A percentile compares a stretch with the other conserved stretches of the same genome.
phyloP scores from a whole-genome alignment of 257 asterid genomes.

The Knoxia roxburghii region DNA sequence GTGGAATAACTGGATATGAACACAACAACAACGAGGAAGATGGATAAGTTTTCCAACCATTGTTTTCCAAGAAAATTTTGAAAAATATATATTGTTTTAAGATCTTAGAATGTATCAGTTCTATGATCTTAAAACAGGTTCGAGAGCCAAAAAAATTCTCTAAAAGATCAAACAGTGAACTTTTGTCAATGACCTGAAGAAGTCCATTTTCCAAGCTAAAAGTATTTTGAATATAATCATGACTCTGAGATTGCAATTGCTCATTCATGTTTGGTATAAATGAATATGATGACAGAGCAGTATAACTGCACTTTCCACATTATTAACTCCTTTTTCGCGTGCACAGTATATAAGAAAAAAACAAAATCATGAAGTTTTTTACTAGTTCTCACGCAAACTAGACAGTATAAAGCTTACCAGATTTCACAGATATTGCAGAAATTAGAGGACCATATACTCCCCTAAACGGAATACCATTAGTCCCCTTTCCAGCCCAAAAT shows the following conservation, averaged over 20 bases:
- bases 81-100: too few relatives aligned
- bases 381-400: too few relatives aligned
- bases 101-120: neutral
- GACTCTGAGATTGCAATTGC: neutral
- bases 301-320: neutral
- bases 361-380: neutral
- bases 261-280: neutral
- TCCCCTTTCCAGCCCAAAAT: constrained; percentile 91
- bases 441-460: constrained; percentile 89
- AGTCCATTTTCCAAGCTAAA: neutral
- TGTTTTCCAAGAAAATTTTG: neutral
- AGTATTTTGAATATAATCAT: neutral
- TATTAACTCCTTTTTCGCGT: too few relatives aligned
- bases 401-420: constrained; percentile 34
- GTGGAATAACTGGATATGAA: constrained; percentile 37
- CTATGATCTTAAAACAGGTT: neutral
- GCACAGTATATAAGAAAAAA: neutral
- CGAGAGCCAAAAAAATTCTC: neutral
- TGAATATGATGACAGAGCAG: neutral
- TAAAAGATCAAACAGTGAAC: neutral
- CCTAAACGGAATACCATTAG: constrained; percentile 48
- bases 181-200: too few relatives aligned
- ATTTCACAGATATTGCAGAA: constrained; percentile 75
- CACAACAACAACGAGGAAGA: neutral
- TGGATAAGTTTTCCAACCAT: neutral